Evolutionary conservation across 176 grass and related monocot species (phyloP).

Genomic region (Sorghum bicolor): DNA sequence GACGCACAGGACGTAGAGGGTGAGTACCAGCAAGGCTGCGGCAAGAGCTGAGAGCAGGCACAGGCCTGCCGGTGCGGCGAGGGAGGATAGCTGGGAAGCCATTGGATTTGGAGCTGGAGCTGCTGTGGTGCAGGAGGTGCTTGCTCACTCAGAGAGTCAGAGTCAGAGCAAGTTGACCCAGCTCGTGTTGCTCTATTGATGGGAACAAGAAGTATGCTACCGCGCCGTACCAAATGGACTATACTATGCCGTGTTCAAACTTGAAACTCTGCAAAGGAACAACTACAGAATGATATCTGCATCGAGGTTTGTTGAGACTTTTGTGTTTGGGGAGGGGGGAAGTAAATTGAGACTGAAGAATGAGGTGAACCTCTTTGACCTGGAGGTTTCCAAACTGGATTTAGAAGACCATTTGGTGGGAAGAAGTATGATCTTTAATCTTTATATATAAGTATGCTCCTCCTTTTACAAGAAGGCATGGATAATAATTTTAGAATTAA

Average conservation of each 20-base stretch:
- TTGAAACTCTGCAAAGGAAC: not conserved
- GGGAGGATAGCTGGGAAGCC: conserved; percentile 21
- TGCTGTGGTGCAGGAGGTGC: not conserved
- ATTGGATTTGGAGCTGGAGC: not conserved
- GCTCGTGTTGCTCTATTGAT: too few relatives aligned
- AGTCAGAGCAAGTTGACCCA: not conserved
- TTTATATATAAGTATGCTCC: too few relatives aligned
- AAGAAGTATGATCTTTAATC: too few relatives aligned
- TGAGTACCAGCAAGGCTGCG: conserved; percentile 13
- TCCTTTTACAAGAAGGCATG: not conserved
- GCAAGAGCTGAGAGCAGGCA: conserved; percentile 21
- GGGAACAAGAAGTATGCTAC: too few relatives aligned
- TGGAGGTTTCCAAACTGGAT: too few relatives aligned
- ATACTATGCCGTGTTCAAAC: not conserved
- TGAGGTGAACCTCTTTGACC: too few relatives aligned
- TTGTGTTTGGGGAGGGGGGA: too few relatives aligned
- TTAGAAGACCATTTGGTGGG: too few relatives aligned
- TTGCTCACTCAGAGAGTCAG: not conserved
- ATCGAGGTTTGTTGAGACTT: too few relatives aligned
- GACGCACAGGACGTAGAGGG: conserved; percentile 31
- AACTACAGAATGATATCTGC: too few relatives aligned
- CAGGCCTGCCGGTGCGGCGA: not conserved
- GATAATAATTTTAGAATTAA: not conserved
- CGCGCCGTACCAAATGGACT: not conserved
- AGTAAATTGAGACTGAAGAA: too few relatives aligned